These are phyloP conservation scores for Wickerhamiella cacticola DNA, from an alignment of 805 yeast species.

Conservation along the genomic window DNA sequence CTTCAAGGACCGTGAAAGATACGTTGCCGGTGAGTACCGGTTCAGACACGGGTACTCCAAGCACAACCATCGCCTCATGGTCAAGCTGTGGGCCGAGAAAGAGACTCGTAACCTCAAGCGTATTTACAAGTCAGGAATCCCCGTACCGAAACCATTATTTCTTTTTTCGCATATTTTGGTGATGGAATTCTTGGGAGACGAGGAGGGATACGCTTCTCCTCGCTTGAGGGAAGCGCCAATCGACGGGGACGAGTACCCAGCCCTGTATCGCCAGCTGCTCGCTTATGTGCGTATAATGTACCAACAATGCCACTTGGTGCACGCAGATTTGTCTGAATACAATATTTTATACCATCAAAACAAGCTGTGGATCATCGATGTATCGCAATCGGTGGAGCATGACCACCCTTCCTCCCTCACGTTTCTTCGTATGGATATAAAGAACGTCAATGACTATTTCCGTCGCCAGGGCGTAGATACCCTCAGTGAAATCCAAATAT, in stretches of 20 bases:
- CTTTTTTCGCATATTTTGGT: conserved; percentile 81
- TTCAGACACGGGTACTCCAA: conserved; percentile 74
- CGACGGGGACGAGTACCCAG: conserved; percentile 43
- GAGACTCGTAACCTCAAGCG: conserved; percentile 89
- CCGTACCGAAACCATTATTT: conserved; percentile 89
- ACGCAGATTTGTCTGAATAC: conserved; percentile 94
- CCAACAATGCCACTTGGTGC: conserved; percentile 80
- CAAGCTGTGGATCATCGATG: conserved; percentile 80
- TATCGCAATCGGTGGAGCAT: conserved; percentile 94
- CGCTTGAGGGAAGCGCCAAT: conserved; percentile 74
- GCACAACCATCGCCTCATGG: conserved; percentile 94
- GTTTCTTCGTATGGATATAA: conserved; percentile 93
- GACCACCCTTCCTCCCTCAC: conserved; percentile 96
- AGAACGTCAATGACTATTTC: conserved; percentile 85
- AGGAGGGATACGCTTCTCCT: conserved; percentile 79
- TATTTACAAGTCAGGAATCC: conserved; percentile 62
- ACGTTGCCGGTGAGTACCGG: conserved; percentile 91
- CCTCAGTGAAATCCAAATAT: conserved; percentile 70
- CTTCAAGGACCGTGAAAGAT: conserved; percentile 92
- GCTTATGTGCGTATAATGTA: conserved; percentile 78
- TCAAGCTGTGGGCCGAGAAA: conserved; percentile 96
- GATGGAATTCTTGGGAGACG: conserved; percentile 80
- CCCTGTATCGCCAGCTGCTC: conserved; percentile 65
- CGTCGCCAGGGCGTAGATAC: conserved; percentile 59
- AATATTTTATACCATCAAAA: conserved; percentile 71